Conservation (phyloP, 306 rosid genomes). For the Glycine soja region DNA sequence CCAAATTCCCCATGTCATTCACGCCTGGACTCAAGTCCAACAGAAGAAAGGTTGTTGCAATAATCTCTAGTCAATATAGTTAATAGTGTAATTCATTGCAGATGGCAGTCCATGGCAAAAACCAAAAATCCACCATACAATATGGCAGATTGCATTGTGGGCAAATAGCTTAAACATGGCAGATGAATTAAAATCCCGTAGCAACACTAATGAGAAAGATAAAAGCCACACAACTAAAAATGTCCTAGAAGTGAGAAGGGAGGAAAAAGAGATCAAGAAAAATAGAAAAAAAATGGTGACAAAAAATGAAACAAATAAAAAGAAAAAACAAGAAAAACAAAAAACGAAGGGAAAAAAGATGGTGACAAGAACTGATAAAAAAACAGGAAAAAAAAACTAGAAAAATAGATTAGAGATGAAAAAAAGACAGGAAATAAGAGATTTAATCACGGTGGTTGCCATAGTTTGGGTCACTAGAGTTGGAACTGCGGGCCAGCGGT, state of each 20-base stretch:
- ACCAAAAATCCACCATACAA: no score
- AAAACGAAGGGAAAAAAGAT: neutral
- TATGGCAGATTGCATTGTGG: no score
- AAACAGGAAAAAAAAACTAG: neutral
- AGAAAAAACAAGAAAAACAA: neutral
- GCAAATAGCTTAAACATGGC: no score
- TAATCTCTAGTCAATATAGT: no score
- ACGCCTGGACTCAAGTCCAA: no score
- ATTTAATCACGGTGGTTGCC: neutral
- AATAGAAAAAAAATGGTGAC: neutral
- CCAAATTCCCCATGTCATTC: no score
- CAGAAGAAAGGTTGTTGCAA: no score
- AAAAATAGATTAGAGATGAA: neutral
- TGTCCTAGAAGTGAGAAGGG: neutral
- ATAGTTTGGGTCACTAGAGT: neutral
- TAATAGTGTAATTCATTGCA: no score
- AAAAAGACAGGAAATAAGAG: neutral
- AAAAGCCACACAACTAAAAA: neutral
- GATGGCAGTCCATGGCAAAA: no score
- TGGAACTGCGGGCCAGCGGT: neutral
- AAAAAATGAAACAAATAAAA: no score
- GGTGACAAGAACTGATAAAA: neutral
- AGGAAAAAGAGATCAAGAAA: neutral
- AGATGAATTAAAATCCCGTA: no score
- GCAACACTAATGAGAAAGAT: neutral